These are phyloP conservation scores for Vanilla planifolia DNA, from an alignment of 106 monocot genomes.

Conservation along the genomic window DNA sequence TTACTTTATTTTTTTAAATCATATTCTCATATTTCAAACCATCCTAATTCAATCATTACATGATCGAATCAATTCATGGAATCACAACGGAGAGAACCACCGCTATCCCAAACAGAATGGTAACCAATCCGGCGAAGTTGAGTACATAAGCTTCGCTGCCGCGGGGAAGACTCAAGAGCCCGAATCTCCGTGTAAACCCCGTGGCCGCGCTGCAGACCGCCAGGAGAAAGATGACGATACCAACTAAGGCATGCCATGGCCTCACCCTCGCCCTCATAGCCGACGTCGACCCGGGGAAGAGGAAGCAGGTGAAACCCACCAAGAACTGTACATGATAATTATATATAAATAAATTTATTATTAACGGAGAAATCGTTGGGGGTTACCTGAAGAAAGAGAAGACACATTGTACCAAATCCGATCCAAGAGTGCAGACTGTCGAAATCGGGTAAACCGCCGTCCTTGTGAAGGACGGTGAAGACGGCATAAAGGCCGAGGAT, in stretches of 20 bases:
- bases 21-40: no score
- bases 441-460: neutral
- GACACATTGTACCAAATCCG: conserved; percentile 6
- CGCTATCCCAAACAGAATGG: conserved; percentile 24
- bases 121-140: conserved; percentile 30
- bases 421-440: conserved; percentile 19
- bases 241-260: conserved; percentile 34
- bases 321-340: conserved; percentile 27
- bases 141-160: conserved; percentile 17
- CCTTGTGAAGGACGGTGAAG: neutral
- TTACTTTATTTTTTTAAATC: no score
- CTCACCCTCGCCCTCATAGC: conserved; percentile 8
- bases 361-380: no score
- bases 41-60: no score
- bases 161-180: neutral
- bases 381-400: conserved; percentile 14
- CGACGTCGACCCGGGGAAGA: conserved; percentile 12
- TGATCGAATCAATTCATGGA: conserved; percentile 14
- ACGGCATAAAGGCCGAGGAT: conserved; percentile 9
- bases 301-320: conserved; percentile 19
- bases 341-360: no score
- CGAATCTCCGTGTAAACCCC: conserved; percentile 19
- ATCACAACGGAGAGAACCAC: conserved; percentile 12
- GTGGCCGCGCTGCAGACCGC: conserved; percentile 23
- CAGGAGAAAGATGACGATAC: conserved; percentile 22